These are phyloP conservation scores for Wallacemonas collosoma DNA, from an alignment of 208 protist genomes.

Conservation along the genomic window DNA sequence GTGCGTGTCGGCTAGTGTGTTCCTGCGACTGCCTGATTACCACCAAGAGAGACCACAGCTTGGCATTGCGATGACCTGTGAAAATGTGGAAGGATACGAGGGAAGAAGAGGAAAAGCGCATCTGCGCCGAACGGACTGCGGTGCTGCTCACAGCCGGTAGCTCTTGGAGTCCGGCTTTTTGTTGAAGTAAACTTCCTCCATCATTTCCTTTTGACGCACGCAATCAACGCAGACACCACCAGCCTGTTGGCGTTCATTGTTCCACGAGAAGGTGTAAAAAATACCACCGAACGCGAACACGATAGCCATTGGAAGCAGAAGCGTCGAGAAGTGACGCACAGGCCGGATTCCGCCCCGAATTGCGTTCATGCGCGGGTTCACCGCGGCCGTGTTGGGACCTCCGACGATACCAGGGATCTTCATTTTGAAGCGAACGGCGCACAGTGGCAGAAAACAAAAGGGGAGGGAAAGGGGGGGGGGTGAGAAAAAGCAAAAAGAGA, in stretches of 20 bases:
- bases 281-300: conserved; percentile 67
- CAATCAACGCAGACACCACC: conserved; percentile 77
- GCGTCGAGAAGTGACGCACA: conserved; percentile 27
- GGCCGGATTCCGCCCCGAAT: conserved; percentile 15
- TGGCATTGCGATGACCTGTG: not conserved
- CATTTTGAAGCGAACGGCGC: conserved; percentile 18
- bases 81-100: not conserved
- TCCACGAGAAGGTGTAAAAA: conserved; percentile 73
- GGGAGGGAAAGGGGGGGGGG: too few species aligned
- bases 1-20: too few species aligned
- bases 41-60: too few species aligned
- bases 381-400: conserved; percentile 23
- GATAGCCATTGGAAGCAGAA: conserved; percentile 58
- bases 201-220: conserved; percentile 79
- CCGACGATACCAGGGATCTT: conserved; percentile 27
- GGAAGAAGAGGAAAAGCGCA: not conserved
- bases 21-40: too few species aligned
- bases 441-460: not conserved
- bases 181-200: conserved; percentile 80
- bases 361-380: conserved; percentile 32
- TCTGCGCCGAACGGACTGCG: too few species aligned
- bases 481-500: too few species aligned
- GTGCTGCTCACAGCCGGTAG: conserved; percentile 38
- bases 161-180: conserved; percentile 65
- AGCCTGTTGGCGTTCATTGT: conserved; percentile 58